Evolutionary conservation across 768 basidiomycete species (phyloP).

Genomic region (Rhizopogon vesiculosus): DNA sequence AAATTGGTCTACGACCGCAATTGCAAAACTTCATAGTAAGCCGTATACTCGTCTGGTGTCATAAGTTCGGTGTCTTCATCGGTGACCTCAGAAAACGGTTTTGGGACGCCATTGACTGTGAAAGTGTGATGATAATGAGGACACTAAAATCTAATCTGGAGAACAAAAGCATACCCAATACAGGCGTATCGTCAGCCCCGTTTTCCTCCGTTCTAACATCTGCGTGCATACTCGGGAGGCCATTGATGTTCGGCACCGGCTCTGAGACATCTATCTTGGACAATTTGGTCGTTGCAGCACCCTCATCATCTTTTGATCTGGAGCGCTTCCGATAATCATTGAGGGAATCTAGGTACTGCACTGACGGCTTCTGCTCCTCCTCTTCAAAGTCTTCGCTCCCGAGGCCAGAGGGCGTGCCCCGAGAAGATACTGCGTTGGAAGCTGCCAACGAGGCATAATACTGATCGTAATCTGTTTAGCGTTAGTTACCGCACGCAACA

Average conservation of each 20-base stretch:
- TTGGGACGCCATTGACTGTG: conserved; percentile 69
- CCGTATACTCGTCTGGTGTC: conserved; percentile 90
- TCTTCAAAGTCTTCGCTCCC: conserved; percentile 57
- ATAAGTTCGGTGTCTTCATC: conserved; percentile 92
- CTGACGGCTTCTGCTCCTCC: conserved; percentile 63
- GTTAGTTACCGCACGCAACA: not conserved
- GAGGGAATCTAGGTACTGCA: conserved; percentile 63
- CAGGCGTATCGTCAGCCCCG: conserved; percentile 46
- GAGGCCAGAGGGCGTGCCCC: conserved; percentile 56
- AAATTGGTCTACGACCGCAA: conserved; percentile 26
- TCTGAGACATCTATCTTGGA: conserved; percentile 38
- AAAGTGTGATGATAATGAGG: not conserved
- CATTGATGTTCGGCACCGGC: conserved; percentile 15
- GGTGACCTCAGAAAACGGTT: conserved; percentile 75
- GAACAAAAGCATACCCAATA: conserved; percentile 4
- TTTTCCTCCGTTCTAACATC: not conserved
- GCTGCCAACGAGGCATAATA: conserved; percentile 79
- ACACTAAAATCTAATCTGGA: not conserved
- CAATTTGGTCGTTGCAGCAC: conserved; percentile 32
- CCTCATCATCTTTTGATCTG: conserved; percentile 59
- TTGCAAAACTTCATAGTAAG: conserved; percentile 70
- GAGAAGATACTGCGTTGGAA: conserved; percentile 51
- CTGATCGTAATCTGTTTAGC: conserved; percentile 62
- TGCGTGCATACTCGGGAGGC: conserved; percentile 3
- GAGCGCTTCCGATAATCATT: conserved; percentile 75